Evolutionary conservation across 257 asterid genomes (phyloP).

Genomic region (Orobanche coerulescens): DNA sequence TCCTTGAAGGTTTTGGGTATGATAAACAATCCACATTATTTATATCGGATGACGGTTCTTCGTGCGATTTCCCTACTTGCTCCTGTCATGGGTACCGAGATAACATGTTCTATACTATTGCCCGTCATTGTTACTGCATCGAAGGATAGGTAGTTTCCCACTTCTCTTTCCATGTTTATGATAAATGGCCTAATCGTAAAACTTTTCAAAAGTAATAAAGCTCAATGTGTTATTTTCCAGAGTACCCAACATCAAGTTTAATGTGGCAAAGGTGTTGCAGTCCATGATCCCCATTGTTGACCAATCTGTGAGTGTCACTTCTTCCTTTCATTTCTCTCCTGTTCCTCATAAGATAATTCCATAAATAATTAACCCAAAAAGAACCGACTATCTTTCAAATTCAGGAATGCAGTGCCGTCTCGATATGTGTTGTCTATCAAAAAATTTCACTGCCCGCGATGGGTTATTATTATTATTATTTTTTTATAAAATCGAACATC

Average conservation of each 20-base stretch:
- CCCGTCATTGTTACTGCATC: slow-evolving; percentile 70
- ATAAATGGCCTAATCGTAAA: background rate
- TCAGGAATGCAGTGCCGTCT: background rate
- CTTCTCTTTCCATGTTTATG: slow-evolving; percentile 3
- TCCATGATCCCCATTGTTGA: slow-evolving; percentile 80
- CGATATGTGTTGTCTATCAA: too few species aligned
- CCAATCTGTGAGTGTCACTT: slow-evolving; percentile 54
- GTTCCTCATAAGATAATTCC: background rate
- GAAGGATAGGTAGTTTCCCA: slow-evolving; percentile 66
- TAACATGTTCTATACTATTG: slow-evolving; percentile 73
- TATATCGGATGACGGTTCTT: slow-evolving; percentile 83
- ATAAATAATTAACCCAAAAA: background rate
- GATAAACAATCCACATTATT: slow-evolving; percentile 70
- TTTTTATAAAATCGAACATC: too few species aligned
- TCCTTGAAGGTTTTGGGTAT: slow-evolving; percentile 63
- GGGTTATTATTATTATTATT: background rate
- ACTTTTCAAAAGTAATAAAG: background rate
- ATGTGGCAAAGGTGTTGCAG: slow-evolving; percentile 87
- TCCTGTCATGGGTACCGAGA: slow-evolving; percentile 92
- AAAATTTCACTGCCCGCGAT: too few species aligned
- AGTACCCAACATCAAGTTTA: slow-evolving; percentile 92
- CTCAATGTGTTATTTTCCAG: slow-evolving; percentile 32
- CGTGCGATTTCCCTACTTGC: slow-evolving; percentile 77
- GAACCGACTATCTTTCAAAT: background rate
- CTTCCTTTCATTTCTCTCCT: slow-evolving; percentile 4